phyloP scores from a whole-genome alignment of 108 stramenopile genomes.

The Thalassiosira profunda region DNA sequence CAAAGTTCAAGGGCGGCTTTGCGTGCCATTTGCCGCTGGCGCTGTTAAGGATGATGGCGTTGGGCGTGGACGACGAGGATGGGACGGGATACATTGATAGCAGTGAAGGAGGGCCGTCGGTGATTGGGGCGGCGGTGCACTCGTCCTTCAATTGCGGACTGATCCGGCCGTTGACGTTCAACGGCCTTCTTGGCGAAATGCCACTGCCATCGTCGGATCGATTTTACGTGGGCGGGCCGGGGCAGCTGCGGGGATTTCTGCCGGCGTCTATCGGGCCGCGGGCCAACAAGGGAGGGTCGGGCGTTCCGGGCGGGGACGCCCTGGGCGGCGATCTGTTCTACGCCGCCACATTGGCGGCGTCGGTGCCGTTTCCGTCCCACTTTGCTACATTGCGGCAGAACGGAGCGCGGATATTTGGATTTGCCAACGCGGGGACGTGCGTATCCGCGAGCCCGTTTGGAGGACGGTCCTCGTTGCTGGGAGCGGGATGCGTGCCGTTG shows the following conservation, averaged over 20 bases:
- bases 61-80: conserved; percentile 1
- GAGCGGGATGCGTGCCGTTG: conserved; percentile 10
- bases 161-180: conserved; percentile 57
- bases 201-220: conserved; percentile 71
- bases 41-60: conserved; percentile 21
- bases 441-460: conserved; percentile 6
- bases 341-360: conserved; percentile 65
- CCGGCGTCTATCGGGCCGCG: conserved; percentile 87
- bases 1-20: conserved; percentile 62
- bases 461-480: conserved; percentile 7
- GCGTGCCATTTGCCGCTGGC: conserved; percentile 58
- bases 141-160: conserved; percentile 55
- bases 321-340: conserved; percentile 86
- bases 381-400: conserved; percentile 53
- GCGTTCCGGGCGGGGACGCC: conserved; percentile 76
- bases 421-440: conserved; percentile 81
- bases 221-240: conserved; percentile 85
- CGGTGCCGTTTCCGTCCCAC: conserved; percentile 56
- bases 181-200: conserved; percentile 43
- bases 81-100: too few relatives aligned
- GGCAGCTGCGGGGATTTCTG: conserved; percentile 80
- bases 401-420: conserved; percentile 75
- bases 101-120: neutral
- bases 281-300: conserved; percentile 54
- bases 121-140: conserved; percentile 62